These are phyloP conservation scores for Penicillium capsulatum DNA, from an alignment of 2,329 filamentous ascomycete genomes.

Conservation along the genomic window DNA sequence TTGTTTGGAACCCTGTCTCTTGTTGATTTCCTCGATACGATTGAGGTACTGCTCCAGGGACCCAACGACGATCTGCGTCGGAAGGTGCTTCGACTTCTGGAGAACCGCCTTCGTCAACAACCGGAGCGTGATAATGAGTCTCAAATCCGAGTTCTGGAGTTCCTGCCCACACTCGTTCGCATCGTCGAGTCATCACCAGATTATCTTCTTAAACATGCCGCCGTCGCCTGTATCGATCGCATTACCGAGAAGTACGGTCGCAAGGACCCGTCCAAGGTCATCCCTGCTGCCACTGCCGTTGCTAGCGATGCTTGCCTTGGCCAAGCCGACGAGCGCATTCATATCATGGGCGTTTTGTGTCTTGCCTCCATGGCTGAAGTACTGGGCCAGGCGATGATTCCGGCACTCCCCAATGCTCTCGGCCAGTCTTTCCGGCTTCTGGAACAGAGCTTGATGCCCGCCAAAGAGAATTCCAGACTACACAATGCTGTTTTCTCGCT, in stretches of 20 bases:
- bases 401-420: constrained; percentile 72
- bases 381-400: constrained; percentile 77
- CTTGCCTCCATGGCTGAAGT: constrained; percentile 87
- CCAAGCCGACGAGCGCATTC: constrained; percentile 66
- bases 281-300: constrained; percentile 70
- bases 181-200: constrained; percentile 71
- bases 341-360: constrained; percentile 80
- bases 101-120: constrained; percentile 71
- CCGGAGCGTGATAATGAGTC: constrained; percentile 65
- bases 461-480: constrained; percentile 57
- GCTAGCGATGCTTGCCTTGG: constrained; percentile 72
- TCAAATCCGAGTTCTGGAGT: constrained; percentile 67
- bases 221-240: constrained; percentile 84
- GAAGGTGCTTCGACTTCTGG: constrained; percentile 75
- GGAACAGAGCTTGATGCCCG: constrained; percentile 55
- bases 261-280: constrained; percentile 74
- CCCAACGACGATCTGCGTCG: constrained; percentile 71
- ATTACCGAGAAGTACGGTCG: constrained; percentile 95
- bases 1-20: constrained; percentile 83
- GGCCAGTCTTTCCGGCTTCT: constrained; percentile 69
- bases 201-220: constrained; percentile 73
- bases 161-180: constrained; percentile 71
- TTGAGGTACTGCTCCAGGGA: constrained; percentile 73
- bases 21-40: constrained; percentile 80
- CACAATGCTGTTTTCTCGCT: constrained; percentile 81